Base-by-base conservation (phyloP, 352 stramenopile species). In the Pythium aquatile region DNA sequence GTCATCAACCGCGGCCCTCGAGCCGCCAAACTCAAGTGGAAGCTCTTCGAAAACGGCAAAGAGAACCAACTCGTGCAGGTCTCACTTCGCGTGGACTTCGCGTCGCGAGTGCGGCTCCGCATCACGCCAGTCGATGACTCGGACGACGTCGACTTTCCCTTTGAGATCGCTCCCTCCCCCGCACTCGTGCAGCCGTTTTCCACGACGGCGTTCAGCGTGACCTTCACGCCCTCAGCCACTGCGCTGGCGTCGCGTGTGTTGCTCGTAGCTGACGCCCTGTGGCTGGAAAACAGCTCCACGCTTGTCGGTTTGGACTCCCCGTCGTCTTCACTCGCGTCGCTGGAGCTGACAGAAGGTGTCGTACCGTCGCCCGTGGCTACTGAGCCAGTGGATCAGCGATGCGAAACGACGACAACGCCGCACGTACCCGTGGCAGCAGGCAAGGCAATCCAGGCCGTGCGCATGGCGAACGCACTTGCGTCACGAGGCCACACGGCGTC, bases 1-100 rank as follows among this genome's bases (percentile, higher is more conserved):
- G 74, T 94, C n/a, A 63, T 84, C 30, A 94, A 94, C 61, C 78
- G 80, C 26, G 80, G 82, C 0, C 85, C 85, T 0, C 81, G 85
- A 40, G 66, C 71, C 16, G 84, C 81, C 35, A 70, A 64, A 11
- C 48, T 94, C 28, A 74, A 72, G 58, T 93, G 83, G 83, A 78
- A 81, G 51, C 47, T 94, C 42, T 70, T 78, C 17, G 72, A 83
- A 48, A 73, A 70, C 47, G 74, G 72, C 5, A 62, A 61, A 26
- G 79, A 89, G 55, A 70, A 86, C 51, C 79, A 87, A 58, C 69
- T 85, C 26, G 81, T 92, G 9, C 68, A 57, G 13, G 69, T 90
- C 20, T 75, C 81, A 5, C 64, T 92, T 47, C 78, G 76, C 13
- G 75, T 92, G 10, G 78, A 90, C 61, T 81, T 79, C 63, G 49